These are phyloP conservation scores for Tuber umbilicatum DNA, from an alignment of 495 filamentous ascomycete genomes.

Conservation along the genomic window DNA sequence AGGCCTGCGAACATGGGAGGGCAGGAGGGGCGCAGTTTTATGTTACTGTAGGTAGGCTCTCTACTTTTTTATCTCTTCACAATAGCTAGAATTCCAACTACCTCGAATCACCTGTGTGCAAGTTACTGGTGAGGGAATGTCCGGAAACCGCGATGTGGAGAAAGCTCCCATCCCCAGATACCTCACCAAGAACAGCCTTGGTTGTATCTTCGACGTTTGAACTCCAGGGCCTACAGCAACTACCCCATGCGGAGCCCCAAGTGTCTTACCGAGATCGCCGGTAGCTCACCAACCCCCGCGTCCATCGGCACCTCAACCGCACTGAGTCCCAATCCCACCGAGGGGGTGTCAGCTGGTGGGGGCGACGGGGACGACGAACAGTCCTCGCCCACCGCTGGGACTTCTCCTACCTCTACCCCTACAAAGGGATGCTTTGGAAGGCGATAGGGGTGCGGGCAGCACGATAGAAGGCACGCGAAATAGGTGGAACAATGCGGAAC, in stretches of 20 bases:
- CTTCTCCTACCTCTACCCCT: too few species aligned
- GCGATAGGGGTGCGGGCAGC: neutral
- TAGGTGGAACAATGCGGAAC: neutral
- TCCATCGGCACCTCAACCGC: neutral
- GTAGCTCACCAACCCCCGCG: neutral
- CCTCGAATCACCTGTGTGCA: constrained; percentile 38
- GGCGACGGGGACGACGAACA: neutral
- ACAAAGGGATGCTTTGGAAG: neutral
- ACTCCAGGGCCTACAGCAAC: constrained; percentile 15
- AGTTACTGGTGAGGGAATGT: constrained; percentile 24
- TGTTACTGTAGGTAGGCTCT: constrained; percentile 62
- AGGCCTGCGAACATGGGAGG: constrained; percentile 42
- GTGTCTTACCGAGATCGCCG: neutral
- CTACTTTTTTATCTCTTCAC: constrained; percentile 50
- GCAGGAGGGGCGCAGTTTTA: constrained; percentile 56
- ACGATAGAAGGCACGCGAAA: neutral
- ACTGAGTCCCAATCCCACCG: neutral
- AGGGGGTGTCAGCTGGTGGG: too few species aligned
- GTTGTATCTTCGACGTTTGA: constrained; percentile 58
- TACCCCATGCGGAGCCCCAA: constrained; percentile 23
- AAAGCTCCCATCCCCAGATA: constrained; percentile 61
- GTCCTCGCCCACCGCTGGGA: neutral
- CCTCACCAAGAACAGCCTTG: constrained; percentile 48
- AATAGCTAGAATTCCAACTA: constrained; percentile 44
- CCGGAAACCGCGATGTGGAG: constrained; percentile 5